Percentiles rank a stretch among this genome's conserved stretches.
These are phyloP conservation scores for Mycena indigotica DNA, from an alignment of 768 basidiomycete species.

Conservation along the genomic window DNA sequence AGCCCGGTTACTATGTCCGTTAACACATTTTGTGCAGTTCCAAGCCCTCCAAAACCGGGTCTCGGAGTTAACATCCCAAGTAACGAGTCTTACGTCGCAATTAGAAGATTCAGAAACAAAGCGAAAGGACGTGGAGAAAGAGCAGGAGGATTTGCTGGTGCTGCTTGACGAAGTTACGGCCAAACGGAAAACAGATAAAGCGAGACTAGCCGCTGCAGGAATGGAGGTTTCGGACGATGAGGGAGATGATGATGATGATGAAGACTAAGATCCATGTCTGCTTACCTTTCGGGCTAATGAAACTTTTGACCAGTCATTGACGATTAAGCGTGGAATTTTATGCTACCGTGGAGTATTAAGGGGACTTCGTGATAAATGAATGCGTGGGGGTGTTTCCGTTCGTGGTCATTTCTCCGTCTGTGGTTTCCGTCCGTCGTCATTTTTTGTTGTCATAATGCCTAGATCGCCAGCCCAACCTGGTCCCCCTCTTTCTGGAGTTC, in stretches of 20 bases:
- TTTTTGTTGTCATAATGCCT: too few relatives aligned
- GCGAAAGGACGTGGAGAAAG: slow-evolving; percentile 85
- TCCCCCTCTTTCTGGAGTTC: slow-evolving; percentile 17
- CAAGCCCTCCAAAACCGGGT: slow-evolving; percentile 50
- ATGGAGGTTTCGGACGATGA: slow-evolving; percentile 94
- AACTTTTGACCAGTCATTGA: not conserved
- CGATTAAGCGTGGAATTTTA: not conserved
- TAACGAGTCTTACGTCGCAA: slow-evolving; percentile 42
- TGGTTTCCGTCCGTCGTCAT: too few relatives aligned
- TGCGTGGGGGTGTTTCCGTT: too few relatives aligned
- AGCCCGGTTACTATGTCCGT: too few relatives aligned
- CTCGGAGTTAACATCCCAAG: slow-evolving; percentile 39
- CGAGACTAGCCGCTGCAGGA: slow-evolving; percentile 67
- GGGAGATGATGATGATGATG: slow-evolving; percentile 69
- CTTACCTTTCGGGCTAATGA: slow-evolving; percentile 1
- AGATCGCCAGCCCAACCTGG: slow-evolving; percentile 39
- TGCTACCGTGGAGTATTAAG: not conserved
- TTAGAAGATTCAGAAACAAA: slow-evolving; percentile 60
- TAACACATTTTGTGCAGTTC: too few relatives aligned
- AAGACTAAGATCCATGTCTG: slow-evolving; percentile 22
- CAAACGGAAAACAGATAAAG: slow-evolving; percentile 87
- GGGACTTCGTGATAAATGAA: too few relatives aligned
- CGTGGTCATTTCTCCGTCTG: too few relatives aligned
- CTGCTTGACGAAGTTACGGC: slow-evolving; percentile 87
- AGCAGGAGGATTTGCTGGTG: slow-evolving; percentile 94